Conservation (phyloP, 2,329 filamentous ascomycete genomes). For the Scytalidium sp. region DNA sequence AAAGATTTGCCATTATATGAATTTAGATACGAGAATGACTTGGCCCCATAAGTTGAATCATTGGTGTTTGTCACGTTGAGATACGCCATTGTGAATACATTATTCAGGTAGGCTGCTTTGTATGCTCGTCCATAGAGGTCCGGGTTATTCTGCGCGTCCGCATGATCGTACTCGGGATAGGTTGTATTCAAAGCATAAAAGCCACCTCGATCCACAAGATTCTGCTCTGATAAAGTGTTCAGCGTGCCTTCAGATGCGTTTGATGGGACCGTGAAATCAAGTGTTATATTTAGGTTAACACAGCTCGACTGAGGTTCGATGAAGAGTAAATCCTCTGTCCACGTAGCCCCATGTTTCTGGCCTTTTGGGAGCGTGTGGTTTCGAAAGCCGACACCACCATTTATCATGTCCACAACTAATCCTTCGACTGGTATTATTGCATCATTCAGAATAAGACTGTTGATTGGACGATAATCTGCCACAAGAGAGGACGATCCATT, state of each 20-base stretch:
- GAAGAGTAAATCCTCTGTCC: constrained; percentile 46
- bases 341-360: constrained; percentile 33
- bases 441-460: constrained; percentile 12
- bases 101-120: constrained; percentile 40
- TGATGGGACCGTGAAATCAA: constrained; percentile 34
- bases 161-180: constrained; percentile 28
- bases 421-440: constrained; percentile 34
- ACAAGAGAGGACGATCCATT: constrained; percentile 29
- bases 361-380: constrained; percentile 39
- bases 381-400: constrained; percentile 41
- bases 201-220: constrained; percentile 39
- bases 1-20: constrained; percentile 28
- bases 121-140: constrained; percentile 38
- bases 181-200: constrained; percentile 35
- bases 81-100: constrained; percentile 35
- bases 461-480: constrained; percentile 22
- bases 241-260: constrained; percentile 1
- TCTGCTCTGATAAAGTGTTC: constrained; percentile 18
- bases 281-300: constrained; percentile 39
- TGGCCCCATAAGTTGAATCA: constrained; percentile 1
- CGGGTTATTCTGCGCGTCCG: constrained; percentile 31
- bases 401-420: constrained; percentile 37
- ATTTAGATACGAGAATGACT: constrained; percentile 33
- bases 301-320: constrained; percentile 42
- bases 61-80: constrained; percentile 34